Conservation (phyloP, 2,329 filamentous ascomycete genomes). For the Verticillium albo-atrum region DNA sequence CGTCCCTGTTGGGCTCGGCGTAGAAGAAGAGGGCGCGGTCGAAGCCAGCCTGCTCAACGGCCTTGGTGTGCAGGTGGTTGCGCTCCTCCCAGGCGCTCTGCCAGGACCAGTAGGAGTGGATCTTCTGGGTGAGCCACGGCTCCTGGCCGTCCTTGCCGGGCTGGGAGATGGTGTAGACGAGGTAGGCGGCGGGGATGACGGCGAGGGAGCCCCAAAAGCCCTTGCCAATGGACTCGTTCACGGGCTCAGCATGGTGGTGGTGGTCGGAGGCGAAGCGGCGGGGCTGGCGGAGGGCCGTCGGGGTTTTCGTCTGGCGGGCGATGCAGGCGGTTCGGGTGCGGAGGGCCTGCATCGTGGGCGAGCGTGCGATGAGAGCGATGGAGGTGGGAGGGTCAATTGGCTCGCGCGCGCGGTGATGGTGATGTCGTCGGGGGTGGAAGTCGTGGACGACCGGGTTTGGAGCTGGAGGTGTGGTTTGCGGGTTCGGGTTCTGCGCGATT, state of each 20-base stretch:
- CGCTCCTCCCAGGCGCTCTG: constrained; percentile 46
- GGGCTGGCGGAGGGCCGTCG: constrained; percentile 26
- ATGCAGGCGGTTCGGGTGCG: constrained; percentile 28
- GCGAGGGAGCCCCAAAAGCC: constrained; percentile 43
- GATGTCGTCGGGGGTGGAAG: constrained; percentile 1
- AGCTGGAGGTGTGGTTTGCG: not conserved
- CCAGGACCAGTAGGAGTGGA: constrained; percentile 42
- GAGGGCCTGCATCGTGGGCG: constrained; percentile 29
- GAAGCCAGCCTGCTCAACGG: constrained; percentile 51
- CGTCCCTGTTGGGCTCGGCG: constrained; percentile 32
- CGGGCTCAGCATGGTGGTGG: constrained; percentile 35
- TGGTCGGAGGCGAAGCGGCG: constrained; percentile 53
- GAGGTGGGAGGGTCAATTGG: constrained; percentile 8
- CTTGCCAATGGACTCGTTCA: constrained; percentile 53
- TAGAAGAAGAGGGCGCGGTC: constrained; percentile 52
- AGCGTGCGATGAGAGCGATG: not conserved
- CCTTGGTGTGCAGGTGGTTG: constrained; percentile 47
- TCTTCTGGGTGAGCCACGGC: constrained; percentile 39
- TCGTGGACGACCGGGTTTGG: constrained; percentile 2
- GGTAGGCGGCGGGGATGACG: constrained; percentile 36
- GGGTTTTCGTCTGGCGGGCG: constrained; percentile 27
- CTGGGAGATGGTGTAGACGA: constrained; percentile 46
- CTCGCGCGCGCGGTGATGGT: not conserved
- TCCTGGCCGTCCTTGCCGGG: constrained; percentile 45
- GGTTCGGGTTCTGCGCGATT: not conserved